Evolutionary conservation across 352 stramenopile species (phyloP).

Genomic region (Globisporangium acanthophoron): DNA sequence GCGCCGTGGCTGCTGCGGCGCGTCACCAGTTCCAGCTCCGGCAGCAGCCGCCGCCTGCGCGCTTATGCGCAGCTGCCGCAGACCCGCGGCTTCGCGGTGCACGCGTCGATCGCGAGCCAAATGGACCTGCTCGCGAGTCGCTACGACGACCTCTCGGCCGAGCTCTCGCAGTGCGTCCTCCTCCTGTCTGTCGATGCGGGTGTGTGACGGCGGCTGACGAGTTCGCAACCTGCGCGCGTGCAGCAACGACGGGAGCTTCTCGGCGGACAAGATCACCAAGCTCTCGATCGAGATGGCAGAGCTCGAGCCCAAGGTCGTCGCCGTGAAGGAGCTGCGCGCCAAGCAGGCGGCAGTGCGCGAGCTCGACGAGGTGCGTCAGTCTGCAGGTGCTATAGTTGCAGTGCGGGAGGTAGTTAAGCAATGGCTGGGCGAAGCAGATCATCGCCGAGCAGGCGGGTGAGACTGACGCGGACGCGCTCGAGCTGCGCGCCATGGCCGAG

Average conservation of each 20-base stretch:
- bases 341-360: constrained; percentile 87
- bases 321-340: constrained; percentile 76
- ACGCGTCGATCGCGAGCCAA: constrained; percentile 63
- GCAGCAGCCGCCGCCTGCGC: no score
- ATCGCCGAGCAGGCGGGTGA: constrained; percentile 47
- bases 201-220: no score
- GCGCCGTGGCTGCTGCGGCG: not conserved
- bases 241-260: constrained; percentile 74
- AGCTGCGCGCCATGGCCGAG: constrained; percentile 69
- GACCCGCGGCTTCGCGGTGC: constrained; percentile 49
- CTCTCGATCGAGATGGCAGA: constrained; percentile 84
- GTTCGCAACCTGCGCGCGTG: constrained; percentile 1
- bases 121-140: constrained; percentile 57
- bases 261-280: constrained; percentile 66
- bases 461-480: constrained; percentile 43
- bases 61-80: constrained; percentile 1
- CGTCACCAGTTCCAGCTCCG: no score
- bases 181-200: not conserved
- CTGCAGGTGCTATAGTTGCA: not conserved
- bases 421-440: constrained; percentile 26
- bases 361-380: constrained; percentile 69
- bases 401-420: not conserved
- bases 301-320: constrained; percentile 64
- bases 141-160: constrained; percentile 57
- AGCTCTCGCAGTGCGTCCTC: constrained; percentile 53